Evolutionary conservation across 2,329 filamentous ascomycete species (phyloP), one percentile per base, ranked within the genome.

Genomic region (Cladosporium sp.): DNA sequence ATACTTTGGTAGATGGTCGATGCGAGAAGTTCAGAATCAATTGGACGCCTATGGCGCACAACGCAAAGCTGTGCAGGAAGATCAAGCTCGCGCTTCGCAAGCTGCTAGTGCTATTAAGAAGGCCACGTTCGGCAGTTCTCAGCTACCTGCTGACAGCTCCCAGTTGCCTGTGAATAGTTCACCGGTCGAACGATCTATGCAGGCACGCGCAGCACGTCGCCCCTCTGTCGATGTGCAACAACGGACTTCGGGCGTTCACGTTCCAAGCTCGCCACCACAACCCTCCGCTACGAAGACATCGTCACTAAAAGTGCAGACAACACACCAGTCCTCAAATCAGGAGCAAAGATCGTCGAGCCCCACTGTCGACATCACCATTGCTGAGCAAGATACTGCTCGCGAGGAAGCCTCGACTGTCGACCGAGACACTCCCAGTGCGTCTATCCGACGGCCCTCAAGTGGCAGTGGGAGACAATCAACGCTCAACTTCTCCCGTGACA

Each of bases 101-200:
- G 49, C 50, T 18, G 11, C 14, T 3, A 55, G 31, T 33, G 21
- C 31, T 8, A 14, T 49, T 2, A 35, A 40, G 33, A 50, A 56
- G 35, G 26, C 49, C 6, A 21, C 28, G 16, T 31, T 63, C 14
- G 61, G 52, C 7, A 63, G 61, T 31, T 56, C 50, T 46, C 61
- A 63, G 44, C 26, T 63, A 16, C 61, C 33, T 55, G 26, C 28
- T 11, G 61, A 63, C 8, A 63, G 61, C 35, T 63, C 61, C 4
- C 61, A 63, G 33, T 12, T 63, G 12, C 61, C n/a, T 31, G 50
- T 37, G 2, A 55, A 63, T 18, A 63, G 61, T 28, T 63, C 61
- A 33, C 61, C 61, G 6, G 60, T 62, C 31, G 60, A 62, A 23
- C 60, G 60, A 26, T 62, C 60, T n/a, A 56, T 63, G 50, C 61